Base-by-base conservation (phyloP, 2,329 filamentous ascomycete genomes). In the Stagonosporopsis vannaccii region DNA sequence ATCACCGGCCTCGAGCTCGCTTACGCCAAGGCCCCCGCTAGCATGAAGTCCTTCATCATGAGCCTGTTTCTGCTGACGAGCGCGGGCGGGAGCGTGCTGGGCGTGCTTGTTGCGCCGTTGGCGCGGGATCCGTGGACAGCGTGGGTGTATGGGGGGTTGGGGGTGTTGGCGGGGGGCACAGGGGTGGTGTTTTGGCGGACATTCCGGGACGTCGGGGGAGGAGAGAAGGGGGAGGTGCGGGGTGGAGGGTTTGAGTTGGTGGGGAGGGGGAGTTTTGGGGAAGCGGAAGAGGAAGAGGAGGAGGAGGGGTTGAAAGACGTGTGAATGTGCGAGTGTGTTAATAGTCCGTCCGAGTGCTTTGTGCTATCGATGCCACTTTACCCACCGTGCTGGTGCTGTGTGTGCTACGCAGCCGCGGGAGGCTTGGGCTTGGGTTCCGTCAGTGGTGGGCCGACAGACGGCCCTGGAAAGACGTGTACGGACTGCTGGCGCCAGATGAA, bases 141-240 rank as follows among this genome's bases (percentile, higher is more conserved):
- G 54, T 90, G 86, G 85, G 83, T 90, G 81, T 90, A 89, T 65
- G 78, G 80, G 22, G 84, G 84, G 19, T 74, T 89, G n/a, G 81
- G 81, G 5, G 66, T 76, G 49, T 79, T 79, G 15, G 81, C 83
- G 0, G 80, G 80, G 49, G 25, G 78, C 2, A 77, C 80, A 3
- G 84, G 84, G 20, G 75, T 78, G 26, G 59, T 83, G 51, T 89
- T 89, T 74, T 87, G 79, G 73, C 25, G 77, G 28, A 63, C 78
- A 42, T 85, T 83, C 75, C 75, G 70, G 30, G 55, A 51, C 19
- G 57, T 36, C 44, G 8, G 40, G 39, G 1, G 17, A 15, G 13
- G 51, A 28, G 15, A 25, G 20, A 6, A 46, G 51, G 51, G 26
- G 49, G 50, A 33, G 56, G 35, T 30, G 58, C 39, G 23, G n/a